Percentiles rank a stretch among this genome's conserved stretches.
These are phyloP conservation scores for Cladosporium sp. DNA, from an alignment of 2,329 filamentous ascomycete species.

Conservation along the genomic window DNA sequence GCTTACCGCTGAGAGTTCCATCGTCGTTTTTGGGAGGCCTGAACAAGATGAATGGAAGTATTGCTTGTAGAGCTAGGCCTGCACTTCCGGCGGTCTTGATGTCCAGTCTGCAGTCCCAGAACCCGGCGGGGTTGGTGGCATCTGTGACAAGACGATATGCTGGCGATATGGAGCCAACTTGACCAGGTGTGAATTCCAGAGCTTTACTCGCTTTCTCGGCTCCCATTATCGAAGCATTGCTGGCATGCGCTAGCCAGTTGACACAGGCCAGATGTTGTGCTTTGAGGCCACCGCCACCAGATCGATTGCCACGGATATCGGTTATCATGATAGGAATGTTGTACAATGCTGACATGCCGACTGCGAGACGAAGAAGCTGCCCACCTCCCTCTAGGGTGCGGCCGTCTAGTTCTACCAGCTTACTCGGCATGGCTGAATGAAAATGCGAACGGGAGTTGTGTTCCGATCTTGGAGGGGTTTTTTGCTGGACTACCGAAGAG, in stretches of 20 bases:
- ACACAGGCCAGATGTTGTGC: slow-evolving; percentile 58
- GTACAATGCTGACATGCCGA: slow-evolving; percentile 57
- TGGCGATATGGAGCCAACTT: slow-evolving; percentile 16
- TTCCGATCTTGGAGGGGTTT: no score
- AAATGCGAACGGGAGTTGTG: background rate
- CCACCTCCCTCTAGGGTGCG: slow-evolving; percentile 63
- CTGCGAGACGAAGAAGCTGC: slow-evolving; percentile 59
- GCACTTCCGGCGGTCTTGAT: slow-evolving; percentile 55
- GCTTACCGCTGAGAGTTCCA: slow-evolving; percentile 1
- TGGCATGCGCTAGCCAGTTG: slow-evolving; percentile 53
- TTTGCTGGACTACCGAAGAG: no score
- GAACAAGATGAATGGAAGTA: slow-evolving; percentile 60
- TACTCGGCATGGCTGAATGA: background rate
- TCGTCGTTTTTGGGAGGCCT: slow-evolving; percentile 30
- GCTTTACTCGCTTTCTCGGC: slow-evolving; percentile 45
- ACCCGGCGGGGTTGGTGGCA: slow-evolving; percentile 4
- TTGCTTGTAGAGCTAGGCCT: slow-evolving; percentile 58
- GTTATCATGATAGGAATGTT: slow-evolving; percentile 51
- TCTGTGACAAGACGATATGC: slow-evolving; percentile 22
- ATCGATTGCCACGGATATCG: slow-evolving; percentile 56
- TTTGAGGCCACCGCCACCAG: slow-evolving; percentile 56
- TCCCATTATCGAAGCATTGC: slow-evolving; percentile 45
- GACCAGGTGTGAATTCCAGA: slow-evolving; percentile 42
- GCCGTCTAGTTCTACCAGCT: slow-evolving; percentile 50
- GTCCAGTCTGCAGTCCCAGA: slow-evolving; percentile 41